Conservation (phyloP, 345 rosid genomes). For the Trapa bicornis region DNA sequence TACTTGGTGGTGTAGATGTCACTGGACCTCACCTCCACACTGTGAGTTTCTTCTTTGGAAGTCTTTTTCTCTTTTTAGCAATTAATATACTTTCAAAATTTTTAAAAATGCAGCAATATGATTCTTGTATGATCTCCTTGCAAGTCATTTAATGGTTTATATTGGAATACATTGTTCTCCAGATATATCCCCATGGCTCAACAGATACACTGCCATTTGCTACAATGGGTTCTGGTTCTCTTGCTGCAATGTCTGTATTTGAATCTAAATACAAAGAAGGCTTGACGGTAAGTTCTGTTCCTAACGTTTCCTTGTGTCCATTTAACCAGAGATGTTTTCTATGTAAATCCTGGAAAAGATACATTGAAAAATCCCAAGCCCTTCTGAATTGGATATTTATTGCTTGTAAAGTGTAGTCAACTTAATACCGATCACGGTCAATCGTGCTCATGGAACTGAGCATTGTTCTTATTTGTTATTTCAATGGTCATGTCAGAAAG, state of each 20-base stretch:
- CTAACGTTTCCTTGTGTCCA: background rate
- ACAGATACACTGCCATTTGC: constrained; percentile 19
- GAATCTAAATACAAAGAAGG: constrained; percentile 20
- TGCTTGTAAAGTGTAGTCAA: background rate
- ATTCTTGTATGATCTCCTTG: too few species aligned
- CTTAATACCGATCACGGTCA: background rate
- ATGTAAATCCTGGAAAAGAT: background rate
- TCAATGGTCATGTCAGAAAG: constrained; percentile 9
- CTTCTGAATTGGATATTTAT: background rate
- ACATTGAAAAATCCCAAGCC: too few species aligned
- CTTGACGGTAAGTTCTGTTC: constrained; percentile 12
- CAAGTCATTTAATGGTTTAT: background rate
- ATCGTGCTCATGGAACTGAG: background rate
- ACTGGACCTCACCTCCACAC: constrained; percentile 21
- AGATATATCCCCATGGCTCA: constrained; percentile 23
- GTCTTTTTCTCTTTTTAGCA: background rate
- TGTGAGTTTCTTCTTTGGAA: constrained; percentile 6
- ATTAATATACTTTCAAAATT: background rate
- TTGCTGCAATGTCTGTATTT: constrained; percentile 20
- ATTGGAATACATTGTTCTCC: background rate
- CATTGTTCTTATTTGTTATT: background rate
- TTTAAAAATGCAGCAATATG: too few species aligned
- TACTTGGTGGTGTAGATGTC: constrained; percentile 18
- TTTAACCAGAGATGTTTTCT: background rate
- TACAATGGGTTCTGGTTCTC: constrained; percentile 23